Evolutionary conservation across 257 asterid species (phyloP).

Genomic region (Solanum medicagineum): DNA sequence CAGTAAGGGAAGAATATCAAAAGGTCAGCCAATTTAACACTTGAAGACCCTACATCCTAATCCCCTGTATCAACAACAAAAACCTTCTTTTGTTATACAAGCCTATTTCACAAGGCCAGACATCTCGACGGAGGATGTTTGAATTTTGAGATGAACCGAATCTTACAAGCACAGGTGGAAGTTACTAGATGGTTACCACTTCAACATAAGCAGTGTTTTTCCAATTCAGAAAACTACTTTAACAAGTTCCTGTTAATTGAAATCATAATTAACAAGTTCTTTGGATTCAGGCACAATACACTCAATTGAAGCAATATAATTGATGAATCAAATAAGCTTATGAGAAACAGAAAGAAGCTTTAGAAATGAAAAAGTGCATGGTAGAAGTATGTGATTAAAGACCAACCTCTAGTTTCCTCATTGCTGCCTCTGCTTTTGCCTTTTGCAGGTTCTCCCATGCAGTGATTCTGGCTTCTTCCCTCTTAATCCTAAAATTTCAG

Average conservation of each 20-base stretch:
- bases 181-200: neutral
- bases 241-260: neutral
- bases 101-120: neutral
- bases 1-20: neutral
- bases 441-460: slow-evolving; percentile 85
- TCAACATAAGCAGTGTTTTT: neutral
- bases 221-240: neutral
- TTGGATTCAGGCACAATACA: neutral
- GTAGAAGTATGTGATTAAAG: neutral
- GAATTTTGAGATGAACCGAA: neutral
- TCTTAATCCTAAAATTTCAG: slow-evolving; percentile 29
- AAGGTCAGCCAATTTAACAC: neutral
- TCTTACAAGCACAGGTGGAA: neutral
- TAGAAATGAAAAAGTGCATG: neutral
- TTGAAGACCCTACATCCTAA: neutral
- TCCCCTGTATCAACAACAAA: neutral
- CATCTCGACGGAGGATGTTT: neutral
- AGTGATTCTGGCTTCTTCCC: slow-evolving; percentile 61
- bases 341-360: neutral
- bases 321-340: neutral
- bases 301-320: neutral
- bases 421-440: slow-evolving; percentile 78
- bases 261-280: neutral
- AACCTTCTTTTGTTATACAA: neutral
- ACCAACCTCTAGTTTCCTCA: slow-evolving; percentile 61